Evolutionary conservation across 768 basidiomycete species (phyloP), one percentile per base, ranked within the genome.

Genomic region (Aureoboletus auriporus): DNA sequence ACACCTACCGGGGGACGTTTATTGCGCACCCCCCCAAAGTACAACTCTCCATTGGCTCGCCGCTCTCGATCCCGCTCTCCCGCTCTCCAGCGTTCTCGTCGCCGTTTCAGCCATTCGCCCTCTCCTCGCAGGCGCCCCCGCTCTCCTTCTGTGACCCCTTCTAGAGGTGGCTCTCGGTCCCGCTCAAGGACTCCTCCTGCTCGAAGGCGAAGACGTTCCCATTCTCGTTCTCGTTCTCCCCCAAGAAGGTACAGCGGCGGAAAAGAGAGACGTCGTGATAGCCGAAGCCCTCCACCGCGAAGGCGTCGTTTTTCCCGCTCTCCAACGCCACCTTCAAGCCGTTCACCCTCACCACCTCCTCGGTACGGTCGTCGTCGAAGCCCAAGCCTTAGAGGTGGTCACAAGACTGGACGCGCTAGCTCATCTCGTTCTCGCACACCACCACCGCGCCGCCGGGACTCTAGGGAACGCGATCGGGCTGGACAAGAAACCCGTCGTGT

Each of bases 321-420:
- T 9, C 73, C 69, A 13, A 77, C 82, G 1, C 68, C 68, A 6
- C 73, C 79, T 2, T 80, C 79, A 7, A 71, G 71, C 39, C 71
- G 73, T 34, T 71, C 70, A 7, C 62, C 52, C 27, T 56, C 69
- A 0, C 56, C 55, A 12, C 63, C 55, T 8, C 52, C 66, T 31
- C 76, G 70, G 10, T 74, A 73, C 50, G 60, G 63, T 38, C 68
- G 78, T 37, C 74, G 77, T 37, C 72, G 77, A 16, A 79, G 77
- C 51, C 64, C 63, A 5, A 76, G 70, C 51, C 69, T 60, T 50
- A 61, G 71, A 57, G 40, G 51, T 6, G 52, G 51, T 39, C 55
- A 64, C 58, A 60, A 68, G 58, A 44, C 60, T 8, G 42, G 60
- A n/a, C 56, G 54, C 17, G 47, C 57, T 12, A 64, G 62, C 28